phyloP scores from a whole-genome alignment of 208 protist genomes.

The Phytomonas francai region DNA sequence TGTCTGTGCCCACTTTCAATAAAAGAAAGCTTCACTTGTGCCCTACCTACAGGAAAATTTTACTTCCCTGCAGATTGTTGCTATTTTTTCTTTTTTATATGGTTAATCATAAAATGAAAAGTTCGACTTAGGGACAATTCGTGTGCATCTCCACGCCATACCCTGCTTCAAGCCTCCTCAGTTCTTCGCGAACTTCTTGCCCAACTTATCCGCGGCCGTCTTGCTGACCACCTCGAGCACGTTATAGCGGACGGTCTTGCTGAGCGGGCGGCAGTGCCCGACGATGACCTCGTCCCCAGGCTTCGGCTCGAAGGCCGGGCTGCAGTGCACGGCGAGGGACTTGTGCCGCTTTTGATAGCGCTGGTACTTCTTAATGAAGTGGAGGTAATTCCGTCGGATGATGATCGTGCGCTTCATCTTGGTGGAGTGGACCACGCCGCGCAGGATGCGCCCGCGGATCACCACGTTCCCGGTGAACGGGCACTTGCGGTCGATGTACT shows the following conservation, averaged over 20 bases:
- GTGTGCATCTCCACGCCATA: not conserved
- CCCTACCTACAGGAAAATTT: not conserved
- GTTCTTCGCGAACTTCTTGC: conserved; percentile 86
- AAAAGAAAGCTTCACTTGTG: not conserved
- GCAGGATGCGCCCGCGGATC: conserved; percentile 99
- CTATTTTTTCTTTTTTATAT: not conserved
- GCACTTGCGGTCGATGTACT: conserved; percentile 99
- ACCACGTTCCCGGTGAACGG: conserved; percentile 99
- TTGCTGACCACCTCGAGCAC: conserved; percentile 94
- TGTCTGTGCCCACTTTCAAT: not conserved
- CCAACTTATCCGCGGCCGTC: conserved; percentile 76
- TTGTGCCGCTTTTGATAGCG: conserved; percentile 99
- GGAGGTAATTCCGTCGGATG: conserved; percentile 99
- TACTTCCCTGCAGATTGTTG: not conserved
- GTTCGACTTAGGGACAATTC: not conserved
- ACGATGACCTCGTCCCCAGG: conserved; percentile 98
- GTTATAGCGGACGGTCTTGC: conserved; percentile 99
- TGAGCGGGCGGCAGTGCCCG: conserved; percentile 99
- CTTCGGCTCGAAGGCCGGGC: conserved; percentile 97
- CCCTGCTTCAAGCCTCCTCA: conserved; percentile 16
- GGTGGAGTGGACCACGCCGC: conserved; percentile 95
- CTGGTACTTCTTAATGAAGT: conserved; percentile 99
- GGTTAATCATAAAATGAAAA: not conserved
- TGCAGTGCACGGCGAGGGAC: conserved; percentile 98
- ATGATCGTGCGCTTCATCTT: conserved; percentile 99